Evolutionary conservation across 2,329 filamentous ascomycete species (phyloP).

Genomic region (Lachnum nothofagi): DNA sequence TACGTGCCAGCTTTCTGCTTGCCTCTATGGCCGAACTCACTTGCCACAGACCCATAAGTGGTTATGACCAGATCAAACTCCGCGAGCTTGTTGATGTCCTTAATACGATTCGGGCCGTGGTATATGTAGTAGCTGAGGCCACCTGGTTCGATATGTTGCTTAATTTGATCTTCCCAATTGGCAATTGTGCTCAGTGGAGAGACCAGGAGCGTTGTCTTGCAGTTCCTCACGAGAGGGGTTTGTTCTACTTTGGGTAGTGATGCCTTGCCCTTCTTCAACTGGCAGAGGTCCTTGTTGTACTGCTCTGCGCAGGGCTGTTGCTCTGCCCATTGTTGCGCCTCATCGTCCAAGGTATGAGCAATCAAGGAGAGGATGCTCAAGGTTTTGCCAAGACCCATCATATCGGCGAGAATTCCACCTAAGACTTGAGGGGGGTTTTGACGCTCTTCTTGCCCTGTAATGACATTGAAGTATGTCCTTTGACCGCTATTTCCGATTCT

Average conservation of each 20-base stretch:
- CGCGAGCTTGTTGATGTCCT: conserved; percentile 62
- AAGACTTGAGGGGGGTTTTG: conserved; percentile 60
- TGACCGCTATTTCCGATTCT: conserved; percentile 52
- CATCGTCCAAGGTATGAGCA: conserved; percentile 52
- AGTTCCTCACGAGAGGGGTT: conserved; percentile 55
- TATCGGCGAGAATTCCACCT: conserved; percentile 73
- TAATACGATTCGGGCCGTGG: conserved; percentile 73
- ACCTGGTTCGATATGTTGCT: conserved; percentile 65
- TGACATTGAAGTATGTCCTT: conserved; percentile 71
- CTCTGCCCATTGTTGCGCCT: conserved; percentile 58
- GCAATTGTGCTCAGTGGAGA: conserved; percentile 85
- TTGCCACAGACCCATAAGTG: conserved; percentile 82
- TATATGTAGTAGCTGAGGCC: conserved; percentile 74
- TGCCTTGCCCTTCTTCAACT: conserved; percentile 25
- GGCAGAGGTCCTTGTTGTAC: conserved; percentile 31
- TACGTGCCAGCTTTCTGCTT: conserved; percentile 54
- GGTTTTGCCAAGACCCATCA: conserved; percentile 87
- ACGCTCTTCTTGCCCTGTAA: conserved; percentile 64
- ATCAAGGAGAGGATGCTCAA: conserved; percentile 80
- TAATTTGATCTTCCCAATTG: conserved; percentile 93
- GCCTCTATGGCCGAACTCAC: conserved; percentile 64
- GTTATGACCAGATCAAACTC: conserved; percentile 82
- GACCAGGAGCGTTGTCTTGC: conserved; percentile 75
- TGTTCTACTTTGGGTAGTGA: conserved; percentile 31
- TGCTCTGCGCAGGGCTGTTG: conserved; percentile 40